phyloP scores from a whole-genome alignment of 495 filamentous ascomycete genomes.

The Xanthoparmelia taractica region DNA sequence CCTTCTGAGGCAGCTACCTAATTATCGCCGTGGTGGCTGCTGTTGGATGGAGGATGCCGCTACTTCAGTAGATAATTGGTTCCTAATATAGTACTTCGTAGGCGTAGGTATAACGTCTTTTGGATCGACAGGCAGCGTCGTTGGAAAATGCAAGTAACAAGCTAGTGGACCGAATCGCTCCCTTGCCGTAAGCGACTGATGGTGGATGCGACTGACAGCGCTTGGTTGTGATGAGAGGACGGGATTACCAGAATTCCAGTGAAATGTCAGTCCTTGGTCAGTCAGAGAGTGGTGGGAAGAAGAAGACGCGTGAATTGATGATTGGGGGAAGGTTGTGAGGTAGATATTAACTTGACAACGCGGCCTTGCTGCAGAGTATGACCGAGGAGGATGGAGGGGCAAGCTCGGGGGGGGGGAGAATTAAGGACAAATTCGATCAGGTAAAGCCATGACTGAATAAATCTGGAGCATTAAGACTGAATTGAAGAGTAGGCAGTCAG shows the following conservation, averaged over 20 bases:
- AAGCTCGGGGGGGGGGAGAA: not conserved
- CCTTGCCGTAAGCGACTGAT: conserved; percentile 6
- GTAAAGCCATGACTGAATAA: not conserved
- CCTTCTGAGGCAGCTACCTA: not conserved
- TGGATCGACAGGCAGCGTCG: not conserved
- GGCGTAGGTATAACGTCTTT: not conserved
- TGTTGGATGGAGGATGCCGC: not conserved
- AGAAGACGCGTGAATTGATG: not conserved
- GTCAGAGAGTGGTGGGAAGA: not conserved
- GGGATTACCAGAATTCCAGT: not conserved
- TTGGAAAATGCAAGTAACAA: not conserved
- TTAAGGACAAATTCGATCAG: no score
- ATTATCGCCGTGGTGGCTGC: not conserved
- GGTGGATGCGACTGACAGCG: not conserved
- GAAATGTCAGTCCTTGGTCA: not conserved
- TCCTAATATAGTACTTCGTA: not conserved
- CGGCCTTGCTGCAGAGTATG: conserved; percentile 2
- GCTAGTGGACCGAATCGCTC: not conserved
- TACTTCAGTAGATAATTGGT: not conserved
- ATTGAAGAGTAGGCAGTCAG: no score
- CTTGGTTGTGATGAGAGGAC: not conserved
- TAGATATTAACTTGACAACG: not conserved
- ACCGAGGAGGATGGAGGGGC: not conserved
- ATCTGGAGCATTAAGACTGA: no score
- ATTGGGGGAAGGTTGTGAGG: not conserved